Evolutionary conservation across 371 early-diverging fungal genomes (phyloP).

Genomic region (Phascolomyces articulosus): DNA sequence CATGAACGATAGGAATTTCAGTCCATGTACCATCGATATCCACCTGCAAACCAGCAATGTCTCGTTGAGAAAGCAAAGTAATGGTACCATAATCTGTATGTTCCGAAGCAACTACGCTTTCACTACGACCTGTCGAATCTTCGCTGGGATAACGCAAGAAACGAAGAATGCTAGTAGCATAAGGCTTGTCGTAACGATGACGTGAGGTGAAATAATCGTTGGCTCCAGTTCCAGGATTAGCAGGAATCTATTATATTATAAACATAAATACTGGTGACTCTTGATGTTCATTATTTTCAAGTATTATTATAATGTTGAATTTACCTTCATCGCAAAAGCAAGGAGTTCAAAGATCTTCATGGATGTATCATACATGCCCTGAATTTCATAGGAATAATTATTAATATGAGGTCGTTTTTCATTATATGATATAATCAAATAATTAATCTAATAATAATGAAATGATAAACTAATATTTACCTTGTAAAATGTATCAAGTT

Average conservation of each 20-base stretch:
- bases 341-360: neutral
- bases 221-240: slow-evolving; percentile 42
- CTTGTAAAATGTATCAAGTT: neutral
- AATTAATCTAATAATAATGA: no score
- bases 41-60: slow-evolving; percentile 65
- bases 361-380: neutral
- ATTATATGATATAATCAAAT: no score
- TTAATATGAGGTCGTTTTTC: neutral
- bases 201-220: slow-evolving; percentile 50
- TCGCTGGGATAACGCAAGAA: slow-evolving; percentile 65
- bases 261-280: no score
- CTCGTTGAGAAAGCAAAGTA: slow-evolving; percentile 64
- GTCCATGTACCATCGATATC: slow-evolving; percentile 42
- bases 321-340: neutral
- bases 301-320: neutral
- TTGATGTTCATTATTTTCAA: neutral
- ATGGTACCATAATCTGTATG: slow-evolving; percentile 66
- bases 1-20: slow-evolving; percentile 51
- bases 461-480: neutral
- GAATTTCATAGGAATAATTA: neutral
- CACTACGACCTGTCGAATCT: slow-evolving; percentile 28
- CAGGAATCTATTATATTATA: neutral
- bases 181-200: slow-evolving; percentile 51
- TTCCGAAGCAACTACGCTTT: slow-evolving; percentile 11
- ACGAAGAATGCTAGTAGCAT: slow-evolving; percentile 34